These are phyloP conservation scores for Cordyceps tenuipes DNA, from an alignment of 2,329 filamentous ascomycete genomes.

Conservation along the genomic window DNA sequence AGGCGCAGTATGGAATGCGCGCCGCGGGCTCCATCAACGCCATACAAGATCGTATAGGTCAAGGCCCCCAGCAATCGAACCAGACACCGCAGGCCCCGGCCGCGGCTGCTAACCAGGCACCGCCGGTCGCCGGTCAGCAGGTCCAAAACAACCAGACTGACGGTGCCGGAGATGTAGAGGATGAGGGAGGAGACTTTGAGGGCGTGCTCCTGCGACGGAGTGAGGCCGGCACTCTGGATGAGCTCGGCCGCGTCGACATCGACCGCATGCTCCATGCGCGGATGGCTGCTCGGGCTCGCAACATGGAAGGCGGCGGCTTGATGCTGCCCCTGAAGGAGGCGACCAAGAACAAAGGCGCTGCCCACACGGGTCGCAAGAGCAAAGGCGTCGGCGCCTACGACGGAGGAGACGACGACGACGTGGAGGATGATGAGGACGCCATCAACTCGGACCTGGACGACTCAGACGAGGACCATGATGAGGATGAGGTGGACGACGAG, in stretches of 20 bases:
- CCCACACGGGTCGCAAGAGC: slow-evolving; percentile 18
- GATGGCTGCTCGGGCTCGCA: slow-evolving; percentile 55
- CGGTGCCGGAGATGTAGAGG: slow-evolving; percentile 50
- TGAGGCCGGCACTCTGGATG: slow-evolving; percentile 43
- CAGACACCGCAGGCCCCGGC: slow-evolving; percentile 20
- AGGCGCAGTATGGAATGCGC: slow-evolving; percentile 51
- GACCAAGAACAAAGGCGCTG: slow-evolving; percentile 23
- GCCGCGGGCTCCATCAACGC: slow-evolving; percentile 61
- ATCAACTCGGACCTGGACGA: slow-evolving; percentile 99
- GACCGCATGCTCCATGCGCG: slow-evolving; percentile 62
- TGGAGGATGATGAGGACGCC: slow-evolving; percentile 75
- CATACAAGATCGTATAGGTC: slow-evolving; percentile 39
- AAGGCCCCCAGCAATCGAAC: slow-evolving; percentile 25
- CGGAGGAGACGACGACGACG: slow-evolving; percentile 52
- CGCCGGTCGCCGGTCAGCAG: slow-evolving; percentile 17
- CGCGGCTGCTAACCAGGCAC: slow-evolving; percentile 20
- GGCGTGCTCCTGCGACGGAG: slow-evolving; percentile 52
- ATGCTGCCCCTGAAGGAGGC: slow-evolving; percentile 63
- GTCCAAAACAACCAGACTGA: slow-evolving; percentile 56
- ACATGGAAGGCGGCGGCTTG: slow-evolving; percentile 65
- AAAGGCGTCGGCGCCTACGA: slow-evolving; percentile 46
- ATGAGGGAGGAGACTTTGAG: slow-evolving; percentile 45
- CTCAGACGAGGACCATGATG: slow-evolving; percentile 74
- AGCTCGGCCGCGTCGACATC: slow-evolving; percentile 53
- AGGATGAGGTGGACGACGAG: slow-evolving; percentile 83